Evolutionary conservation across 176 grass and related monocot species (phyloP).

Genomic region (Aegilops speltoides): DNA sequence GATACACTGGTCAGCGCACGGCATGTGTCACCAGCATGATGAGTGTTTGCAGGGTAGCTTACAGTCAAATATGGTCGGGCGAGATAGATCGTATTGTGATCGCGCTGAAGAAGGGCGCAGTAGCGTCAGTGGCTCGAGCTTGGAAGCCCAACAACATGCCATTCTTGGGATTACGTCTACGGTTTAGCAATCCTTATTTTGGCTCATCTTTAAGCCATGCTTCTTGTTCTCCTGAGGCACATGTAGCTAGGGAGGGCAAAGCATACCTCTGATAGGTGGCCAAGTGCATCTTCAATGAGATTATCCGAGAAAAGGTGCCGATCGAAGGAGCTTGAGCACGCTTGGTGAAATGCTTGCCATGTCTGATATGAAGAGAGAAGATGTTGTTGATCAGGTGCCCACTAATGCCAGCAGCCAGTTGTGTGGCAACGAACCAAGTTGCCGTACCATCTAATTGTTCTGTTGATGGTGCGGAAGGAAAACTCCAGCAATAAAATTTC

Average conservation of each 20-base stretch:
- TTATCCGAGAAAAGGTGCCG: constrained; percentile 36
- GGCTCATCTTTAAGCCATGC: constrained; percentile 66
- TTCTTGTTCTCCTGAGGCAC: constrained; percentile 81
- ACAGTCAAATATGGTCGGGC: constrained; percentile 54
- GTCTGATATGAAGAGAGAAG: constrained; percentile 77
- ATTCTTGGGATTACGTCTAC: constrained; percentile 78
- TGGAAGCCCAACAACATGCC: constrained; percentile 63
- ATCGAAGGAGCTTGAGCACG: constrained; percentile 83
- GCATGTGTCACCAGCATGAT: constrained; percentile 54
- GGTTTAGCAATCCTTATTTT: constrained; percentile 75
- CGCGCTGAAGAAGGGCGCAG: constrained; percentile 62
- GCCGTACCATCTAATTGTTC: constrained; percentile 46
- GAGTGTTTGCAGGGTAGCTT: constrained; percentile 68
- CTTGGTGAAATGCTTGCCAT: constrained; percentile 95
- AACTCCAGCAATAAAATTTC: constrained; percentile 54
- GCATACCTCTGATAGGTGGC: constrained; percentile 80
- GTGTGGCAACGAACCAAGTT: constrained; percentile 44
- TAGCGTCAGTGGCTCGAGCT: constrained; percentile 60
- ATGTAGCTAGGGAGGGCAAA: constrained; percentile 84
- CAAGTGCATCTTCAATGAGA: constrained; percentile 59
- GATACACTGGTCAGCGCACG: constrained; percentile 31
- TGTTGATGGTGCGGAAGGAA: constrained; percentile 16
- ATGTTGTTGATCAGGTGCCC: constrained; percentile 17
- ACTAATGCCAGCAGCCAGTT: constrained; percentile 8
- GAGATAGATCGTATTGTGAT: constrained; percentile 48